These are phyloP conservation scores for Mediolabrus comicus DNA, from an alignment of 108 stramenopile species.

Conservation along the genomic window DNA sequence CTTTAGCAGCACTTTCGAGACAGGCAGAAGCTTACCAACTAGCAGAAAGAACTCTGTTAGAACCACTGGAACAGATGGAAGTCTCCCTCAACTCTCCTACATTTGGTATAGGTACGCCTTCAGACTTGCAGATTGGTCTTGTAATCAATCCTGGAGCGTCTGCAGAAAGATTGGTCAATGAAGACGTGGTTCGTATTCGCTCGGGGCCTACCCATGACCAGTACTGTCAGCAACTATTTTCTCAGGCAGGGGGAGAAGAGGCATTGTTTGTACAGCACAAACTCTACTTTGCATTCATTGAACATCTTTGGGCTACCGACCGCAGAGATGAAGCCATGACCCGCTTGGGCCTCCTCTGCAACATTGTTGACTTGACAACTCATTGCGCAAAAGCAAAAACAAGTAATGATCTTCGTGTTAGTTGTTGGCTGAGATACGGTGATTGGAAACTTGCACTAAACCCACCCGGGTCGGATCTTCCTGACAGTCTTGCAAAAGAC, in stretches of 20 bases:
- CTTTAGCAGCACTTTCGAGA: slow-evolving; percentile 88
- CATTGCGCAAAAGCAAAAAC: slow-evolving; percentile 51
- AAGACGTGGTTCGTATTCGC: slow-evolving; percentile 39
- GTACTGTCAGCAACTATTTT: slow-evolving; percentile 57
- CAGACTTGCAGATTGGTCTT: slow-evolving; percentile 31
- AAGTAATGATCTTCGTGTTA: slow-evolving; percentile 54
- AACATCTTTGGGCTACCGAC: slow-evolving; percentile 88
- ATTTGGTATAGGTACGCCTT: slow-evolving; percentile 71
- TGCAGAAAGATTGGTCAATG: slow-evolving; percentile 49
- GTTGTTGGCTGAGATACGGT: slow-evolving; percentile 87
- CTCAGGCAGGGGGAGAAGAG: slow-evolving; percentile 67
- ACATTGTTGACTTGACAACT: slow-evolving; percentile 64
- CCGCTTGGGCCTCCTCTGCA: slow-evolving; percentile 57
- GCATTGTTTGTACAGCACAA: slow-evolving; percentile 74
- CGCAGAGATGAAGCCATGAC: slow-evolving; percentile 72
- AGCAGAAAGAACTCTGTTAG: slow-evolving; percentile 82
- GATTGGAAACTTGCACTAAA: slow-evolving; percentile 72
- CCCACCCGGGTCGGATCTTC: slow-evolving; percentile 26
- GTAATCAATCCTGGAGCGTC: slow-evolving; percentile 21
- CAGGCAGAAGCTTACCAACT: slow-evolving; percentile 82
- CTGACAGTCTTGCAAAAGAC: slow-evolving; percentile 58
- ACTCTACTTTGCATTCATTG: slow-evolving; percentile 90
- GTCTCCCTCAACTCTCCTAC: slow-evolving; percentile 63
- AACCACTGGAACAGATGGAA: slow-evolving; percentile 66
- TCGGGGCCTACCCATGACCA: slow-evolving; percentile 59